Conservation (phyloP, 1,284 basidiomycete species). For the Pterulicium gracile region DNA sequence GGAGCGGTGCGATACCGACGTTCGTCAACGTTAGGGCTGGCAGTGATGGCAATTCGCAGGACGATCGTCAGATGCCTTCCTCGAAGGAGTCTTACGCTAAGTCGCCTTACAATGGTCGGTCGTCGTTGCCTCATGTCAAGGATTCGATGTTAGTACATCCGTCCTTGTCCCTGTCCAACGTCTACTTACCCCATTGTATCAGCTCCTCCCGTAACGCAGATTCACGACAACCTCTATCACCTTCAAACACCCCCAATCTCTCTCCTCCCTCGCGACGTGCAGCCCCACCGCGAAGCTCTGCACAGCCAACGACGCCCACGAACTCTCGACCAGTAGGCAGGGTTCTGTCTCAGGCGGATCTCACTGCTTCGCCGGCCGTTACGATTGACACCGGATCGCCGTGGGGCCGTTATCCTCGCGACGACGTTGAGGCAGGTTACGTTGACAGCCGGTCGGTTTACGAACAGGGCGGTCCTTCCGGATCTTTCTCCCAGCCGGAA, state of each 20-base stretch:
- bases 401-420: not conserved
- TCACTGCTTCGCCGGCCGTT: not conserved
- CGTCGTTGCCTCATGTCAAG: not conserved
- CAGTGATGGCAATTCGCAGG: not conserved
- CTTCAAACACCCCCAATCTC: not conserved
- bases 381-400: not conserved
- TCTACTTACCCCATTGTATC: too few species aligned
- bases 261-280: not conserved
- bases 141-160: not conserved
- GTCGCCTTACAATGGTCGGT: not conserved
- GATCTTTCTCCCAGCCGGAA: not conserved
- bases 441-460: not conserved
- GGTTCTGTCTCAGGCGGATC: not conserved
- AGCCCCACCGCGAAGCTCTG: not conserved
- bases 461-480: not conserved
- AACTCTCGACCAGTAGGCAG: not conserved
- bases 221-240: not conserved
- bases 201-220: not conserved
- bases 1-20: not conserved
- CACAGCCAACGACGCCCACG: not conserved
- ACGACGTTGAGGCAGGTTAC: not conserved
- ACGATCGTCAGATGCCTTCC: not conserved
- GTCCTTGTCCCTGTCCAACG: too few species aligned
- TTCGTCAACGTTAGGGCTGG: slow-evolving; percentile 2
- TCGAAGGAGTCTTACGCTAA: not conserved